Conservation (phyloP, 306 rosid species). For the Acmispon strigosus region DNA sequence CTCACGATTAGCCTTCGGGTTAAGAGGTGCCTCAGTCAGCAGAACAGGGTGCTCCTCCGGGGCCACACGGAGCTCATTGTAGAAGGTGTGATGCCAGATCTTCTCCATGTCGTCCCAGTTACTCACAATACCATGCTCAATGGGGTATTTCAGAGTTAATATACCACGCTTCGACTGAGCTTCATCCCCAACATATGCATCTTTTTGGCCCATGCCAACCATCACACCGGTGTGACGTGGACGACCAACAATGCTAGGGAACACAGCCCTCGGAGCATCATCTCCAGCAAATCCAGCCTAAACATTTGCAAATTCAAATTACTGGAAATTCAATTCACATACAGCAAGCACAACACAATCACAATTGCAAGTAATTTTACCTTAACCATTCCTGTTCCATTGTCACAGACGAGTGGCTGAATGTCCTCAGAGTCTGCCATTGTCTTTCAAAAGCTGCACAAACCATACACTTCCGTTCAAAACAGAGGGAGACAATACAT, state of each 20-base stretch:
- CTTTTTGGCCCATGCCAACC: slow-evolving; percentile 96
- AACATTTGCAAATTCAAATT: slow-evolving; percentile 5
- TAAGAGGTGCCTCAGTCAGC: slow-evolving; percentile 94
- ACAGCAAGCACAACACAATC: neutral
- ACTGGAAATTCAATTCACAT: no score
- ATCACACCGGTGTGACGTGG: slow-evolving; percentile 95
- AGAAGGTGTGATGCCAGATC: slow-evolving; percentile 92
- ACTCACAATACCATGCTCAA: slow-evolving; percentile 87
- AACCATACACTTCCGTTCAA: slow-evolving; percentile 7
- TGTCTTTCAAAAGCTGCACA: slow-evolving; percentile 33
- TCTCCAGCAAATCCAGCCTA: slow-evolving; percentile 98
- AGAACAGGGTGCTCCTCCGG: slow-evolving; percentile 91
- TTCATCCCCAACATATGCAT: slow-evolving; percentile 92
- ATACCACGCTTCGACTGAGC: slow-evolving; percentile 92
- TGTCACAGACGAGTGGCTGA: slow-evolving; percentile 91
- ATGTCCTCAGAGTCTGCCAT: slow-evolving; percentile 86
- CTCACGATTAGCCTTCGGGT: slow-evolving; percentile 94
- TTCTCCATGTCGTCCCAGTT: slow-evolving; percentile 98
- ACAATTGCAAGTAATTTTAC: slow-evolving; percentile 19
- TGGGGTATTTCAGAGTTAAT: slow-evolving; percentile 75
- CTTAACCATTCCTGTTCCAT: slow-evolving; percentile 95
- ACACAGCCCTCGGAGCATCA: slow-evolving; percentile 96
- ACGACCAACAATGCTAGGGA: slow-evolving; percentile 92
- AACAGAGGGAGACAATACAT: neutral
- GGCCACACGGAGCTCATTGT: slow-evolving; percentile 88